A percentile compares a stretch with the other conserved stretches of the same genome.
phyloP scores from a whole-genome alignment of 768 basidiomycete genomes.

The Leucocoprinus leucothites region DNA sequence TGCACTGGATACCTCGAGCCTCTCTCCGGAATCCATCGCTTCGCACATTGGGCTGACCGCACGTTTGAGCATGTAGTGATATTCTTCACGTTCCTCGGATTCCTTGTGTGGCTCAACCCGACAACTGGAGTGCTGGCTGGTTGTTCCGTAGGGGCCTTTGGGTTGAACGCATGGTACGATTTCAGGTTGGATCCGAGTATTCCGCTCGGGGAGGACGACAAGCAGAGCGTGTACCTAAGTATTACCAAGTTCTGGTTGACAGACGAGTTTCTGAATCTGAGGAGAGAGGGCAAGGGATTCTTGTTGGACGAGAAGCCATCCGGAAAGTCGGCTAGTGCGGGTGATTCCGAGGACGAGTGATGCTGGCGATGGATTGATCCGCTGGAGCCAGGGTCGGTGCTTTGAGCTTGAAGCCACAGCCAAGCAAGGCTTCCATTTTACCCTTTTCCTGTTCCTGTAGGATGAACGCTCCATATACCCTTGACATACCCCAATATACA shows the following conservation, averaged over 20 bases:
- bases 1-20: conserved; percentile 27
- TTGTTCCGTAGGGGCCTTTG: conserved; percentile 19
- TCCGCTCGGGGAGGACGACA: conserved; percentile 38
- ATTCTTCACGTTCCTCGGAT: conserved; percentile 29
- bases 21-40: conserved; percentile 32
- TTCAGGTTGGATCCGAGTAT: conserved; percentile 30
- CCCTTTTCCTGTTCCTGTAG: too few relatives aligned
- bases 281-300: not conserved
- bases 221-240: conserved; percentile 34
- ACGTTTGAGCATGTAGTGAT: conserved; percentile 34
- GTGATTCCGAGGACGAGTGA: not conserved
- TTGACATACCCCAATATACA: too few relatives aligned
- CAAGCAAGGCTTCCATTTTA: too few relatives aligned
- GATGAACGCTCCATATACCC: too few relatives aligned
- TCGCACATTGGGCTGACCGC: conserved; percentile 37
- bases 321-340: not conserved
- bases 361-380: not conserved
- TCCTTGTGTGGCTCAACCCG: conserved; percentile 24
- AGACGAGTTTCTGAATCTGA: conserved; percentile 15
- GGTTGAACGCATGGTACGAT: conserved; percentile 34
- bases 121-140: conserved; percentile 20
- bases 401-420: too few relatives aligned
- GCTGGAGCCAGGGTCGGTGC: too few relatives aligned
- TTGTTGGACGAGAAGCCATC: not conserved
- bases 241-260: conserved; percentile 25